phyloP scores from a whole-genome alignment of 2,329 filamentous ascomycete species.

The Coniella lustricola region DNA sequence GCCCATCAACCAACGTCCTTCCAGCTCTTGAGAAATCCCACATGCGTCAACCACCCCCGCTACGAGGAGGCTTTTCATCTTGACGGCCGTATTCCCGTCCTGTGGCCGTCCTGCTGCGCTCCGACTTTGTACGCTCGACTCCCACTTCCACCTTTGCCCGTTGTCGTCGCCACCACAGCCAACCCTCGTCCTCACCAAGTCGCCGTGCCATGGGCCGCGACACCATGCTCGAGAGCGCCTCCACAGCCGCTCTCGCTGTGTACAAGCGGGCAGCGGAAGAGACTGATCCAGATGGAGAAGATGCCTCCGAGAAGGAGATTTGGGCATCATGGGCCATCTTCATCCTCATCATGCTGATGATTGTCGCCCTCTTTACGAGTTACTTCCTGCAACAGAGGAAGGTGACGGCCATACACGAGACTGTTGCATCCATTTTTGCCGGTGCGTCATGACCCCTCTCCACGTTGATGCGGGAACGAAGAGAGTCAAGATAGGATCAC shows the following conservation, averaged over 20 bases:
- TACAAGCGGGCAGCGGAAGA: constrained; percentile 37
- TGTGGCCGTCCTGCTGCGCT: not conserved
- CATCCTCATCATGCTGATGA: constrained; percentile 90
- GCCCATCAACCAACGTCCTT: not conserved
- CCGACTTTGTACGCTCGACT: too few relatives aligned
- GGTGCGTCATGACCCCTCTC: constrained; percentile 43
- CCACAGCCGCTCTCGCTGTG: constrained; percentile 24
- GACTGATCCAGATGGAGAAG: constrained; percentile 50
- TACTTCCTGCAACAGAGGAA: constrained; percentile 95
- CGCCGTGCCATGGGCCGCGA: constrained; percentile 3
- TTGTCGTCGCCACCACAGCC: not conserved
- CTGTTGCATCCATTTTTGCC: constrained; percentile 95
- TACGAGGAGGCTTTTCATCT: constrained; percentile 1
- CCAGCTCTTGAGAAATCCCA: not conserved
- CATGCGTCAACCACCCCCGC: constrained; percentile 6
- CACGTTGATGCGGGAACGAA: not conserved
- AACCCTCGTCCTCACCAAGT: not conserved
- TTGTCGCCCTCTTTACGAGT: constrained; percentile 90
- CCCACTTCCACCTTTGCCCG: too few relatives aligned
- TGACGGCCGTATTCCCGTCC: constrained; percentile 3
- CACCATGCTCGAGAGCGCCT: constrained; percentile 30
- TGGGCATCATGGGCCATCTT: constrained; percentile 96
- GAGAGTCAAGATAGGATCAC: not conserved
- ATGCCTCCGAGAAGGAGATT: constrained; percentile 87
- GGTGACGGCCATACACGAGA: constrained; percentile 96